A percentile compares a stretch with the other conserved stretches of the same genome.
Conservation (phyloP, 164 flowering plant species). For the Umbilicus rupestris region DNA sequence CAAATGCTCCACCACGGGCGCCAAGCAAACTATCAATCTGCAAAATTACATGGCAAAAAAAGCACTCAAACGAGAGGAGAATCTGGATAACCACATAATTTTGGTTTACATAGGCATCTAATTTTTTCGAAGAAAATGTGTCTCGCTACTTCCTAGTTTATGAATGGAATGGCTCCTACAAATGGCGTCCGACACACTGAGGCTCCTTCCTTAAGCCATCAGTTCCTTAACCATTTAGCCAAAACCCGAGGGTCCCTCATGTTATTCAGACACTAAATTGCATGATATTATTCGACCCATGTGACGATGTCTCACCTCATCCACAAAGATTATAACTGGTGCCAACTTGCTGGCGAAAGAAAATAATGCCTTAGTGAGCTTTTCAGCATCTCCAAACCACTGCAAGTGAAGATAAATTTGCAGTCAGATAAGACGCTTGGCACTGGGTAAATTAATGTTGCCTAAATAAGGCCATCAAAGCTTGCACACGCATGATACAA, state of each 20-base stretch:
- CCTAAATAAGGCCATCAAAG: no score
- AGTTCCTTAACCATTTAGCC: background rate
- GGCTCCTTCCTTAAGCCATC: no score
- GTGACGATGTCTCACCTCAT: constrained; percentile 53
- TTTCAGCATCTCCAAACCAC: constrained; percentile 99
- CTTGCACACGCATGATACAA: no score
- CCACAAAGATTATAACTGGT: constrained; percentile 96
- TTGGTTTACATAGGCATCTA: background rate
- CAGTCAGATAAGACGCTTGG: background rate
- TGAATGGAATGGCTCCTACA: background rate
- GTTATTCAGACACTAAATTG: background rate
- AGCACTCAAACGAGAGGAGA: background rate
- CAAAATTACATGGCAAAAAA: constrained; percentile 4
- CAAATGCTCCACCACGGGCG: constrained; percentile 93
- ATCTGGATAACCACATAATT: background rate
- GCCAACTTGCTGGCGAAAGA: constrained; percentile 91
- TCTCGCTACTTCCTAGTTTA: background rate
- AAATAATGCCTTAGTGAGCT: constrained; percentile 94
- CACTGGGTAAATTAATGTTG: background rate
- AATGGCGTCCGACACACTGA: background rate
- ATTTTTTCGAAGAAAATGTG: background rate
- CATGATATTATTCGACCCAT: background rate
- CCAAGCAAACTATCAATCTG: constrained; percentile 98
- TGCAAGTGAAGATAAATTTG: constrained; percentile 20
- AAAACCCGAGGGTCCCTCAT: background rate